Evolutionary conservation across 208 protist species (phyloP), one percentile per base, ranked within the genome.

Genomic region (Jaenimonas drosophilae): DNA sequence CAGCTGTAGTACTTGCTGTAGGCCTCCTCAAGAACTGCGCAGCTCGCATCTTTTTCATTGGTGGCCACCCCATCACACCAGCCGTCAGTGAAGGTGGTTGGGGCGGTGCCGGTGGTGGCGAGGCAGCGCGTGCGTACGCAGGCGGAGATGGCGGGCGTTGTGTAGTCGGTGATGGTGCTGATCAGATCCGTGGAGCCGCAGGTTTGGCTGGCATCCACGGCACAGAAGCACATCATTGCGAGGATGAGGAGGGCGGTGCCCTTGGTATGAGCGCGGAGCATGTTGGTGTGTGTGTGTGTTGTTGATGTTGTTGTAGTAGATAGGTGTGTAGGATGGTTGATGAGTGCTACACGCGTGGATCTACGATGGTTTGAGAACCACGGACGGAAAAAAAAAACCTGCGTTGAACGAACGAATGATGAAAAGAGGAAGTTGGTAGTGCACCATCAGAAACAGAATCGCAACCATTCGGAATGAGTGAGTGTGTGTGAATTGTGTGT

Each of bases 1-100:
- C 70, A 78, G 11, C 26, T 27, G 45, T 70, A 78, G 51, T 68
- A 78, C 28, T 16, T 43, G 31, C 39, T 59, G 61, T 73, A 78
- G 9, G 51, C 70, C 2, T 2, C 9, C 32, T 52, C 31, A 28
- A 76, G 37, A 33, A 11, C 41, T 5, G 3, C 4, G 64, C 69
- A 76, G 28, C 16, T 0, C 5, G 54, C 57, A 17, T 47, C 24
- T 11, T 49, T 33, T 42, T 75, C 67, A 1, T 49, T 16, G 12
- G 59, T 61, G 17, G 57, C 52, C 36, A 49, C 51, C 40, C 57
- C 70, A 50, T 67, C 34, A 41, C 65, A 70, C 39, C 58, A 61
- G 19, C 62, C 66, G 26, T 32, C 38, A 0, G 52, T 59, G 20
- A 38, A 20, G 32, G 40, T 14, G 24, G 52, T 57, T 12, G 59